These are phyloP conservation scores for Biscogniauxia sp. DNA, from an alignment of 2,329 filamentous ascomycete species.

Conservation along the genomic window DNA sequence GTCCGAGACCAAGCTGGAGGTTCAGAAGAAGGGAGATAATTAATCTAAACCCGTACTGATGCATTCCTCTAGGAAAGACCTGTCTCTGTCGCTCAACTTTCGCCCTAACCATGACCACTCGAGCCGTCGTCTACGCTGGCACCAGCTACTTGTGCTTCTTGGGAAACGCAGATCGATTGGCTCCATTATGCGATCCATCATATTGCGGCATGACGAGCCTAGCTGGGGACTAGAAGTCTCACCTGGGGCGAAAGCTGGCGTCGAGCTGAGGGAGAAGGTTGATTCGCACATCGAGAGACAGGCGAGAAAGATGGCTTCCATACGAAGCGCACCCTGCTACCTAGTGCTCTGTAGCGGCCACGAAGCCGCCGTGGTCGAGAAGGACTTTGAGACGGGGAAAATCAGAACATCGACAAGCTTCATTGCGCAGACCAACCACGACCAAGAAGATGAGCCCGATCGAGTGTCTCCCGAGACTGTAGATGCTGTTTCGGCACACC, in stretches of 20 bases:
- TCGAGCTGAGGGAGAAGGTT: neutral
- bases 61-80: constrained; percentile 29
- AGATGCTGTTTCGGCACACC: neutral
- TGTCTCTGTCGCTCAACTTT: constrained; percentile 51
- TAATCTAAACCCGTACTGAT: neutral
- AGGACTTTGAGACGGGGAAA: constrained; percentile 48
- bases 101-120: constrained; percentile 46
- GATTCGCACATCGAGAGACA: constrained; percentile 12
- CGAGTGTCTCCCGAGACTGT: neutral
- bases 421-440: constrained; percentile 57
- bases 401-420: constrained; percentile 47
- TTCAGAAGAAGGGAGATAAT: neutral
- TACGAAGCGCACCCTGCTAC: constrained; percentile 54
- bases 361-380: constrained; percentile 50
- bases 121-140: constrained; percentile 40
- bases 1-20: no score
- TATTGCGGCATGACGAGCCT: constrained; percentile 12
- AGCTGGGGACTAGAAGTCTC: neutral
- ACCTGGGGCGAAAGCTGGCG: neutral
- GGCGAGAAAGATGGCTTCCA: constrained; percentile 31
- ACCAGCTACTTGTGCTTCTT: constrained; percentile 52
- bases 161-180: constrained; percentile 53
- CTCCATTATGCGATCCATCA: constrained; percentile 43
- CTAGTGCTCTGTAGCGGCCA: constrained; percentile 52
- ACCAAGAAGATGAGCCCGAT: constrained; percentile 27